phyloP scores from a whole-genome alignment of 345 rosid genomes.

The Eucalyptus marginata region DNA sequence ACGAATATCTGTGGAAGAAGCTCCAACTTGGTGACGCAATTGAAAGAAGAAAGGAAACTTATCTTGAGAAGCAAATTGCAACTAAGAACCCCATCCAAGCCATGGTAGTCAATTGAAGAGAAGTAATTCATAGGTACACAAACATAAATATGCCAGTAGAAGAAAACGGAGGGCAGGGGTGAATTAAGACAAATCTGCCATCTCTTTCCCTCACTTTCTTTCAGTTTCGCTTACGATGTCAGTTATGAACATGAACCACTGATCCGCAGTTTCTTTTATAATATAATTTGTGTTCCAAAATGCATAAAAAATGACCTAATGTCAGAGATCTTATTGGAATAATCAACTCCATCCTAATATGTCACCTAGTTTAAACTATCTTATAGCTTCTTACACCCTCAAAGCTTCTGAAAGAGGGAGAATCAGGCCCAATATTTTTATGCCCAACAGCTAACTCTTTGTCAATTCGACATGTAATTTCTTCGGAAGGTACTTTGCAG shows the following conservation, averaged over 20 bases:
- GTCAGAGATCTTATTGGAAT: not conserved
- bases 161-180: not conserved
- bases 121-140: not conserved
- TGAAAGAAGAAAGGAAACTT: not conserved
- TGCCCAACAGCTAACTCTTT: not conserved
- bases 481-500: not conserved
- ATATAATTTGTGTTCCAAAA: not conserved
- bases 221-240: not conserved
- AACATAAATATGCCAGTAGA: not conserved
- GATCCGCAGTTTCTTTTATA: not conserved
- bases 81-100: not conserved
- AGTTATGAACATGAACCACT: not conserved
- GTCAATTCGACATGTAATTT: not conserved
- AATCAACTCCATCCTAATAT: not conserved
- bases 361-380: not conserved
- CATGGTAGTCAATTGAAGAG: not conserved
- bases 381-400: not conserved
- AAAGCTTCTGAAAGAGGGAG: not conserved
- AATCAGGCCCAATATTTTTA: not conserved
- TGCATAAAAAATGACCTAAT: not conserved
- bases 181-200: not conserved
- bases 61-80: not conserved
- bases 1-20: not conserved
- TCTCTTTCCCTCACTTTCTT: not conserved
- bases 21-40: not conserved